Evolutionary conservation across 208 protist species (phyloP).

Genomic region (Eutreptiella sp.): DNA sequence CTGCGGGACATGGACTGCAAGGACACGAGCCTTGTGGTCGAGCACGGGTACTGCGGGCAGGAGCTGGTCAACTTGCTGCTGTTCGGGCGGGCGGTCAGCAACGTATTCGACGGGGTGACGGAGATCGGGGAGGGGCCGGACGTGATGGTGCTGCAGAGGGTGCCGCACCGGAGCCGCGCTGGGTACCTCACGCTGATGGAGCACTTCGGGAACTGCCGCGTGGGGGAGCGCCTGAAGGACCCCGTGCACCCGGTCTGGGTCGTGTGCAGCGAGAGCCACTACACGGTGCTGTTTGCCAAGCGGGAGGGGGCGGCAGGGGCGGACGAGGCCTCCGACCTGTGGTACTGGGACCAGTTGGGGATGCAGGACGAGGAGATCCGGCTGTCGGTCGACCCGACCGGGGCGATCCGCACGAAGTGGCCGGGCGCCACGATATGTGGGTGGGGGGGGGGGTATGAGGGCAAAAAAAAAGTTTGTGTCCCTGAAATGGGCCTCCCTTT

Average conservation of each 20-base stretch:
- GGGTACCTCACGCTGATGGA: constrained; percentile 39
- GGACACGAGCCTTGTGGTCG: constrained; percentile 28
- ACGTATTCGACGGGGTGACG: constrained; percentile 41
- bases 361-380: constrained; percentile 47
- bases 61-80: constrained; percentile 52
- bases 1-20: neutral
- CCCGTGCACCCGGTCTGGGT: constrained; percentile 64
- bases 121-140: neutral
- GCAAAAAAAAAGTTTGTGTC: no score
- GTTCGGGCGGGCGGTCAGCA: constrained; percentile 34
- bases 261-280: constrained; percentile 49
- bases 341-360: constrained; percentile 57
- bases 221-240: constrained; percentile 32
- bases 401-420: no score
- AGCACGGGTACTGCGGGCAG: constrained; percentile 39
- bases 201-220: neutral
- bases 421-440: no score
- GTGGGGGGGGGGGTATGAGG: no score
- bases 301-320: constrained; percentile 53
- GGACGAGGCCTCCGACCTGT: constrained; percentile 50
- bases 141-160: constrained; percentile 37
- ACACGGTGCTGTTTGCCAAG: constrained; percentile 59
- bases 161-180: constrained; percentile 28
- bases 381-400: no score
- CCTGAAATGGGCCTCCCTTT: no score